A percentile compares a stretch with the other conserved stretches of the same genome.
phyloP scores from a whole-genome alignment of 306 rosid species.

The Gleditsia sinensis region DNA sequence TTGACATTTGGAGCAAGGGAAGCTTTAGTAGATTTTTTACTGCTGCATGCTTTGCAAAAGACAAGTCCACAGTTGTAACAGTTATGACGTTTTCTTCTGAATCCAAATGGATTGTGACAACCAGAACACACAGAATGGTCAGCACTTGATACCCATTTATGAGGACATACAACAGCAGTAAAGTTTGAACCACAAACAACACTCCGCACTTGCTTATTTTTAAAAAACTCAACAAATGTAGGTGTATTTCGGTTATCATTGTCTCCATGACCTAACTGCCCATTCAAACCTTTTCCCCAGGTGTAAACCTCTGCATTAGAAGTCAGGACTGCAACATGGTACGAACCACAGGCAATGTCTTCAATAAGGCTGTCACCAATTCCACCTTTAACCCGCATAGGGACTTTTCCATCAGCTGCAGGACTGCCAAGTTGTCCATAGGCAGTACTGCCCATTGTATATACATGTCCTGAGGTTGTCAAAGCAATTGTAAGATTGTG shows the following conservation, averaged over 20 bases:
- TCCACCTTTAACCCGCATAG: constrained; percentile 65
- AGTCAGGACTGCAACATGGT: constrained; percentile 88
- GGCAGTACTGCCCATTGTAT: constrained; percentile 83
- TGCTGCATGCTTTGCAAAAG: constrained; percentile 88
- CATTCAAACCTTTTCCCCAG: constrained; percentile 97
- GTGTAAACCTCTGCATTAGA: constrained; percentile 89
- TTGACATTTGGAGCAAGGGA: constrained; percentile 81
- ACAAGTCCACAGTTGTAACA: constrained; percentile 97
- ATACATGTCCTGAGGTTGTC: constrained; percentile 76
- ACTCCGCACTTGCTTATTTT: constrained; percentile 77
- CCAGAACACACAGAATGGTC: constrained; percentile 81
- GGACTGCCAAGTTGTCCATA: constrained; percentile 92
- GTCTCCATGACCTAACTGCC: constrained; percentile 98
- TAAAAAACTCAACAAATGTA: constrained; percentile 66
- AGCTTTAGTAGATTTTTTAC: constrained; percentile 81
- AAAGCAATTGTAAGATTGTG: constrained; percentile 81
- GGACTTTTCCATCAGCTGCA: constrained; percentile 69
- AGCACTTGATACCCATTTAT: constrained; percentile 81
- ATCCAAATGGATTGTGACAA: constrained; percentile 80
- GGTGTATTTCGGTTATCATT: constrained; percentile 71
- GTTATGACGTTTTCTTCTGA: constrained; percentile 93
- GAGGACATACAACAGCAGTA: constrained; percentile 83
- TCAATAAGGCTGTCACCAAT: constrained; percentile 65
- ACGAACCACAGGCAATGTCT: constrained; percentile 91
- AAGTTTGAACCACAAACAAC: constrained; percentile 90